phyloP scores from a whole-genome alignment of 2,329 filamentous ascomycete species.

The Phialophora chinensis region DNA sequence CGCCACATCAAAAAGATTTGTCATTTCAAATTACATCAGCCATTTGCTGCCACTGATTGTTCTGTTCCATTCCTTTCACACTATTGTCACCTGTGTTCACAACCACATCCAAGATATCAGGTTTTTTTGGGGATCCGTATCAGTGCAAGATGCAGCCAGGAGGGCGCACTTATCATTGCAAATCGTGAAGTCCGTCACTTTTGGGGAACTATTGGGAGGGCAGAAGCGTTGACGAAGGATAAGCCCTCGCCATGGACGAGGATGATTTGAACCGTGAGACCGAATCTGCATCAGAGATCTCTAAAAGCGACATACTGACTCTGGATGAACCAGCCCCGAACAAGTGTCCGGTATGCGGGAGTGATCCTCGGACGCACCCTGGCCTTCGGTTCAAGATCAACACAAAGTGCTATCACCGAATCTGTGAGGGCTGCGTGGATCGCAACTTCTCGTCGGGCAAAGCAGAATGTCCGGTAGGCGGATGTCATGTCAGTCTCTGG shows the following conservation, averaged over 20 bases:
- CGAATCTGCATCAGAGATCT: neutral
- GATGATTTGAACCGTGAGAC: constrained; percentile 28
- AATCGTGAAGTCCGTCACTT: neutral
- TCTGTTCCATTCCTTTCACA: neutral
- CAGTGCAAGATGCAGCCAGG: neutral
- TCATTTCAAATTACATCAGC: constrained; percentile 23
- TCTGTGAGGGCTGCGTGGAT: constrained; percentile 96
- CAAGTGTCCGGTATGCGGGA: constrained; percentile 92
- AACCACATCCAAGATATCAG: neutral
- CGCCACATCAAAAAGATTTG: constrained; percentile 20
- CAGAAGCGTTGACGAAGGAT: constrained; percentile 1
- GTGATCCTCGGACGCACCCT: constrained; percentile 90
- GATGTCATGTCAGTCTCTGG: constrained; percentile 79
- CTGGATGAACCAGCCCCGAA: constrained; percentile 19
- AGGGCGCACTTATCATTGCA: neutral
- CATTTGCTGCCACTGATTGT: neutral
- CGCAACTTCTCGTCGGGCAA: constrained; percentile 92
- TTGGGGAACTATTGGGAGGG: neutral
- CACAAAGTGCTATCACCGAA: constrained; percentile 97
- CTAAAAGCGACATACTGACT: neutral
- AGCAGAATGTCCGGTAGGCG: constrained; percentile 87
- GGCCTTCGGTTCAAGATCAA: constrained; percentile 96
- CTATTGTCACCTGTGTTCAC: neutral
- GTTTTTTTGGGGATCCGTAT: neutral
- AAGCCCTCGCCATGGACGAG: constrained; percentile 28